Evolutionary conservation across 805 yeast species (phyloP), one percentile per base, ranked within the genome.

Genomic region (Tetrapisispora taiwanensis): DNA sequence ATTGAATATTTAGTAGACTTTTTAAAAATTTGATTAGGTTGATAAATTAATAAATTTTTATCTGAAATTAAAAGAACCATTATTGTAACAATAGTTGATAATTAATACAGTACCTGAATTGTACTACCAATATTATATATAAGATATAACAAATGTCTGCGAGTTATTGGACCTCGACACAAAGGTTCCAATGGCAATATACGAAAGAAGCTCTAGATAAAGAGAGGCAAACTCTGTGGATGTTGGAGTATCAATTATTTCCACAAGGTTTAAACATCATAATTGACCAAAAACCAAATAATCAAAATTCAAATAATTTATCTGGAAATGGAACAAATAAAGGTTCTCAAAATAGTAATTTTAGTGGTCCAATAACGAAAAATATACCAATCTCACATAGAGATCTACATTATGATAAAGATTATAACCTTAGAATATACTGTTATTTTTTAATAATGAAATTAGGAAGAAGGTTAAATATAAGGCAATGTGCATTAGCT

Each of bases 131-230:
- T n/a, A n/a, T n/a, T n/a, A n/a, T n/a, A n/a, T n/a, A n/a, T n/a
- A n/a, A n/a, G n/a, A n/a, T n/a, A n/a, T 22, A 22, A 22, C 26
- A 6, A 14, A 66, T 68, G 95, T 79, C 92, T 2, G 95, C 95
- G 0, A 84, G 84, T 58, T 89, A 80, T 61, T 86, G 95, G 95
- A 71, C 72, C 15, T 85, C 95, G 2, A 77, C 94, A 1, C 97
- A 89, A 57, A 64, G 95, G 36, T 68, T 65, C 33, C 72, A 76
- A 53, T 90, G 97, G 97, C 90, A 84, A 54, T 78, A 80, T 55
- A 75, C 86, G 1, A 69, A 84, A 38, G 81, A 78, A 28, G 66
- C 76, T 18, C 70, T 90, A 26, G 56, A 52, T 30, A 65, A 59
- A 47, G 69, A 65, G 45, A 75, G 73, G 48, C 73, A 52, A 41